phyloP scores from a whole-genome alignment of 1,139 yeast genomes.

The Keqinozyma sinolaborantium region DNA sequence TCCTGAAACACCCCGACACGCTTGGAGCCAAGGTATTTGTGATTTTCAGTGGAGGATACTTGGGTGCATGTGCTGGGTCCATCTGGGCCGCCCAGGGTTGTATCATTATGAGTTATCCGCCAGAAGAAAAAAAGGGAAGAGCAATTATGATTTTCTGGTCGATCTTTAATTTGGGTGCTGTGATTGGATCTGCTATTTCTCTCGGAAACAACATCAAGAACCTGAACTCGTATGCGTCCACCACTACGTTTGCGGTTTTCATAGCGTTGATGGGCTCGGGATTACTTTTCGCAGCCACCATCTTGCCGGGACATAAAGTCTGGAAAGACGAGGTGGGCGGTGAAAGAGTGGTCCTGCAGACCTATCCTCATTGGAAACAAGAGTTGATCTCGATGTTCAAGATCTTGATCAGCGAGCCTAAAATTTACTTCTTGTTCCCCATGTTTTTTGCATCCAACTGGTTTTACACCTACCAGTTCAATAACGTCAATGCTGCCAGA shows the following conservation, averaged over 20 bases:
- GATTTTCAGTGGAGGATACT: constrained; percentile 55
- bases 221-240: constrained; percentile 36
- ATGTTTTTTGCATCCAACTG: constrained; percentile 63
- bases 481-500: constrained; percentile 52
- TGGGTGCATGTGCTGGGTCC: constrained; percentile 55
- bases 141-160: constrained; percentile 60
- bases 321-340: constrained; percentile 45
- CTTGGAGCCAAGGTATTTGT: constrained; percentile 40
- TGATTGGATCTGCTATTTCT: constrained; percentile 55
- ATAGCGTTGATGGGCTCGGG: constrained; percentile 43
- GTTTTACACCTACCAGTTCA: constrained; percentile 65
- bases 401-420: constrained; percentile 44
- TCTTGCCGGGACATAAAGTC: constrained; percentile 51
- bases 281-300: constrained; percentile 27
- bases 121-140: constrained; percentile 52
- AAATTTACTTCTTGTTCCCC: constrained; percentile 48
- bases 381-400: constrained; percentile 42
- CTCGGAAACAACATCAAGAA: constrained; percentile 46
- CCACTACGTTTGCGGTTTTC: constrained; percentile 58
- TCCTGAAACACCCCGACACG: constrained; percentile 23
- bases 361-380: constrained; percentile 44
- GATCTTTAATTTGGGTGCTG: constrained; percentile 63
- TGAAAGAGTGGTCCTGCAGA: constrained; percentile 41
- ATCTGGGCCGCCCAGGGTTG: constrained; percentile 55
- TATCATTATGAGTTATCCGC: constrained; percentile 54